A percentile compares a stretch with the other conserved stretches of the same genome.
Evolutionary conservation across 352 stramenopile genomes (phyloP).

Genomic region (Phytophthora pisi): DNA sequence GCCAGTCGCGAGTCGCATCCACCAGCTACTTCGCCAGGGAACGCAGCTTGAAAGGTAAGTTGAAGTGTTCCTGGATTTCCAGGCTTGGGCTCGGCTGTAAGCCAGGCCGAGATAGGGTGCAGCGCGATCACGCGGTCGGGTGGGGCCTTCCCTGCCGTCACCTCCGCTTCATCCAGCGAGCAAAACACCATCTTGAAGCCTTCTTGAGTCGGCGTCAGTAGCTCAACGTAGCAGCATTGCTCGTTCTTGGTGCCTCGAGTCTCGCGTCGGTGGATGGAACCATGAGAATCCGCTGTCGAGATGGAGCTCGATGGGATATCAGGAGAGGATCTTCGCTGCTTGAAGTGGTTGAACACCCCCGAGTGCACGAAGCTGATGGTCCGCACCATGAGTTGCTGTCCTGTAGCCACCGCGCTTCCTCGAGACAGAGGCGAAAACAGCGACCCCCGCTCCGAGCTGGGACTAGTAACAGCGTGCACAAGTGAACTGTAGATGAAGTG

Average conservation of each 20-base stretch:
- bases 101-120: conserved; percentile 33
- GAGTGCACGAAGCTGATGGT: conserved; percentile 38
- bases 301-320: conserved; percentile 9
- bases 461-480: conserved; percentile 18
- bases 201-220: conserved; percentile 25
- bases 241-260: conserved; percentile 22
- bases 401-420: background rate
- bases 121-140: conserved; percentile 19
- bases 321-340: conserved; percentile 3
- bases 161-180: conserved; percentile 22
- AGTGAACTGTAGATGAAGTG: conserved; percentile 44
- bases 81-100: conserved; percentile 19
- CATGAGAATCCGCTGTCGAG: background rate
- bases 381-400: conserved; percentile 39
- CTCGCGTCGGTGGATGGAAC: background rate
- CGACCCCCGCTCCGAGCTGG: conserved; percentile 8
- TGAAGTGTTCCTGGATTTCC: conserved; percentile 9
- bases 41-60: conserved; percentile 33
- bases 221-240: conserved; percentile 38
- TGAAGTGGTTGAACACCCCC: conserved; percentile 19
- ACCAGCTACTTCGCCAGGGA: conserved; percentile 17
- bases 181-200: conserved; percentile 32
- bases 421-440: conserved; percentile 5
- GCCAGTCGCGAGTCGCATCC: conserved; percentile 22
- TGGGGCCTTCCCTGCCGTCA: conserved; percentile 29